Evolutionary conservation across 352 stramenopile genomes (phyloP).

Genomic region (Globisporangium mamillatum): DNA sequence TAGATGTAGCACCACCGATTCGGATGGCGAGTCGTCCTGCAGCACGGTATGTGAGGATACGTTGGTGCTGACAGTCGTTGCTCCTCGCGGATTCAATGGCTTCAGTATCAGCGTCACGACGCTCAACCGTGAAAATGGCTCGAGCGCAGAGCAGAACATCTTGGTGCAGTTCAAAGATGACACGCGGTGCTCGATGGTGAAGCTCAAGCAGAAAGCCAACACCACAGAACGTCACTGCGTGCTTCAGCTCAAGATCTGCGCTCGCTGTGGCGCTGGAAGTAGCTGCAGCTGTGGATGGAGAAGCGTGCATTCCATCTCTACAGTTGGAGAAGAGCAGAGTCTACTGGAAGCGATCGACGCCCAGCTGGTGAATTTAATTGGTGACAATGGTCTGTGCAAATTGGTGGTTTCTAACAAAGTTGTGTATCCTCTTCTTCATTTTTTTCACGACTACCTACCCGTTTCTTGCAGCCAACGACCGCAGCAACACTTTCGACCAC

Average conservation of each 20-base stretch:
- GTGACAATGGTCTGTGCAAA: too few species aligned
- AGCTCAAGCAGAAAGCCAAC: background rate
- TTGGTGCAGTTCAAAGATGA: conserved; percentile 13
- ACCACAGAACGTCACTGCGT: background rate
- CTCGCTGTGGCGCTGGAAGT: conserved; percentile 22
- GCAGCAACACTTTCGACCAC: conserved; percentile 1
- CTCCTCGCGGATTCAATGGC: background rate
- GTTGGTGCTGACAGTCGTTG: background rate
- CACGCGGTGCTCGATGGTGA: background rate
- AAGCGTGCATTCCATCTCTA: conserved; percentile 20
- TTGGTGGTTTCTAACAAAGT: too few species aligned
- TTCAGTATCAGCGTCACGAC: conserved; percentile 10
- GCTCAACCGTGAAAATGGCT: background rate
- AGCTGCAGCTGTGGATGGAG: conserved; percentile 28
- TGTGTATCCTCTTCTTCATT: too few species aligned
- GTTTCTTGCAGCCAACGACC: conserved; percentile 4
- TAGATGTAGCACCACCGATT: background rate
- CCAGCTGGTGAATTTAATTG: too few species aligned
- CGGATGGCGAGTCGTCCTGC: background rate
- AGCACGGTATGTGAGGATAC: background rate
- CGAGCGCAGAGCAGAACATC: background rate
- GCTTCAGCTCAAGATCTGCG: conserved; percentile 25
- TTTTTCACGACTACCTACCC: too few species aligned
- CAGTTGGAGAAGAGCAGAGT: conserved; percentile 24
- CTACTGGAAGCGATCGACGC: conserved; percentile 28